These are phyloP conservation scores for Sporobolomyces phaffii DNA, from an alignment of 768 basidiomycete genomes.

Conservation along the genomic window DNA sequence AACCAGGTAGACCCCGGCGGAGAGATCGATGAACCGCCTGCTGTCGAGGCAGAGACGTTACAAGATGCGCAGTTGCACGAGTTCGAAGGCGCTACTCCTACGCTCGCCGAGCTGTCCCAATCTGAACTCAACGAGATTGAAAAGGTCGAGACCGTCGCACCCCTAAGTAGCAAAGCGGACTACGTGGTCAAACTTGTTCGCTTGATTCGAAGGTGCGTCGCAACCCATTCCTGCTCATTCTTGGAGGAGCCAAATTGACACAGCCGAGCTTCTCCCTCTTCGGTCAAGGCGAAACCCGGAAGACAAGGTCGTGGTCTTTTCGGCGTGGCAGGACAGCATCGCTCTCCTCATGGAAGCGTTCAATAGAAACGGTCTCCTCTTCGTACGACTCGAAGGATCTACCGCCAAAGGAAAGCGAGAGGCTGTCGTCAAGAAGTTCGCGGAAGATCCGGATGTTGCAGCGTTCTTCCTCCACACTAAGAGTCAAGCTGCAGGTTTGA, in stretches of 20 bases:
- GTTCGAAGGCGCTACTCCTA: background rate
- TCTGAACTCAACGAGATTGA: background rate
- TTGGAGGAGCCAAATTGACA: no score
- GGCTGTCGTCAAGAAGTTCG: conserved; percentile 32
- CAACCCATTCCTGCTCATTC: background rate
- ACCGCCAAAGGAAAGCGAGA: conserved; percentile 38
- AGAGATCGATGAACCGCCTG: no score
- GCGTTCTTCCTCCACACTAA: conserved; percentile 40
- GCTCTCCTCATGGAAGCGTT: conserved; percentile 27
- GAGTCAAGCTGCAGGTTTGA: conserved; percentile 40
- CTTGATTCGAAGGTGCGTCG: conserved; percentile 10
- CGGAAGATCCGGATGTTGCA: conserved; percentile 32
- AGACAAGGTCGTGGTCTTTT: conserved; percentile 42
- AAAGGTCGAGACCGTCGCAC: conserved; percentile 13
- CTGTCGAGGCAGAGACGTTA: no score
- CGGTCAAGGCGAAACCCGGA: conserved; percentile 20
- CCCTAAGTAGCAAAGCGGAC: conserved; percentile 10
- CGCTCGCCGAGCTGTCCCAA: conserved; percentile 6
- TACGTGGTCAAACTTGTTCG: conserved; percentile 28
- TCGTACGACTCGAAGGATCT: conserved; percentile 37
- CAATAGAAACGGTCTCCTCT: conserved; percentile 31
- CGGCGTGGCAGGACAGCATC: conserved; percentile 20
- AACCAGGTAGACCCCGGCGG: background rate
- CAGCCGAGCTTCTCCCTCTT: no score
- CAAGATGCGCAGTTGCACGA: background rate